Percentiles rank a stretch among this genome's conserved stretches.
These are phyloP conservation scores for Penicillium paxilli DNA, from an alignment of 495 filamentous ascomycete genomes.

Conservation along the genomic window DNA sequence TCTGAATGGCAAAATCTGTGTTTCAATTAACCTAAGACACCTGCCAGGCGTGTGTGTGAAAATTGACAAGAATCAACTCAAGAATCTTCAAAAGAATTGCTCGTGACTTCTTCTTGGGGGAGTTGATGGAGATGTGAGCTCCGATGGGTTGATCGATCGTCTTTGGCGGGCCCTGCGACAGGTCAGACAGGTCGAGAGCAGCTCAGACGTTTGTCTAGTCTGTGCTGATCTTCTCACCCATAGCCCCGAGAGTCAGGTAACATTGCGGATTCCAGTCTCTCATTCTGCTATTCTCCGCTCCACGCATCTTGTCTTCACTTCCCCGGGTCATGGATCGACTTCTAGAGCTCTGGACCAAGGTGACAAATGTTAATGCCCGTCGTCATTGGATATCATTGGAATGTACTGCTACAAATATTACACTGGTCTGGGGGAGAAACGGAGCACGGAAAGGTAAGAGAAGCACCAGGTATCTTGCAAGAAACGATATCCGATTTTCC, in stretches of 20 bases:
- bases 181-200: not conserved
- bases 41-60: not conserved
- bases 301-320: slow-evolving; percentile 1
- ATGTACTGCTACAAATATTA: slow-evolving; percentile 8
- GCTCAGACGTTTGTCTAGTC: not conserved
- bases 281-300: slow-evolving; percentile 13
- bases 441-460: too few relatives aligned
- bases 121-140: not conserved
- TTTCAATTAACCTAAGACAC: not conserved
- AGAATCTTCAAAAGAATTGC: too few relatives aligned
- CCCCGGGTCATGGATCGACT: slow-evolving; percentile 2
- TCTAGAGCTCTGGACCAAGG: not conserved
- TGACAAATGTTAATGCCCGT: slow-evolving; percentile 12
- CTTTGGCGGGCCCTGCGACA: not conserved
- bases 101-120: too few relatives aligned
- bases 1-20: not conserved
- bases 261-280: slow-evolving; percentile 17
- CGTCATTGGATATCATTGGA: slow-evolving; percentile 20
- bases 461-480: not conserved
- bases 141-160: not conserved
- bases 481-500: not conserved
- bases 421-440: not conserved
- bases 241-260: slow-evolving; percentile 6
- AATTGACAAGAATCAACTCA: too few relatives aligned
- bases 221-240: not conserved